Conservation (phyloP, 2,329 filamentous ascomycete species). For the Aureobasidium sp. region DNA sequence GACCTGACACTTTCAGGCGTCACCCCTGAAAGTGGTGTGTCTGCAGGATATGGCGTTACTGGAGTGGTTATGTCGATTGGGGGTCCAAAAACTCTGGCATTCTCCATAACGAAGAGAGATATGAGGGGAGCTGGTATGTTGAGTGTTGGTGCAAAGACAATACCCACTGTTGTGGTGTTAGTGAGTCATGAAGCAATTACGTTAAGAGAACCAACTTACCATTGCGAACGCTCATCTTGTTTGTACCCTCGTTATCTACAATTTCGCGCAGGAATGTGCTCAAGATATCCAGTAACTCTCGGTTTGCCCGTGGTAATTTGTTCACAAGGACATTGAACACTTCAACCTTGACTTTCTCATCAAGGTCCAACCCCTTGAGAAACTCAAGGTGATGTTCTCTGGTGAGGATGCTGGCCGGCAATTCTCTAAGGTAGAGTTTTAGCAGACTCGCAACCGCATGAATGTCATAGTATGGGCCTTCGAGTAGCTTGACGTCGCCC, state of each 20-base stretch:
- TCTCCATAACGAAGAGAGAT: constrained; percentile 87
- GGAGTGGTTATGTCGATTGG: constrained; percentile 44
- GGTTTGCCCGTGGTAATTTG: constrained; percentile 70
- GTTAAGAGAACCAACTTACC: constrained; percentile 24
- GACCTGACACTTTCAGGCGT: constrained; percentile 52
- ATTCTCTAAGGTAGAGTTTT: constrained; percentile 86
- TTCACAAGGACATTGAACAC: constrained; percentile 72
- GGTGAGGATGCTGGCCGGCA: constrained; percentile 85
- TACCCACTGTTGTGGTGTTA: constrained; percentile 56
- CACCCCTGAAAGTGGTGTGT: constrained; percentile 13
- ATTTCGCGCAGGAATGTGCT: constrained; percentile 86
- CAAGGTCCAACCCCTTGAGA: constrained; percentile 60
- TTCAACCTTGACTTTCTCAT: constrained; percentile 65
- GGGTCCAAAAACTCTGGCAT: constrained; percentile 72
- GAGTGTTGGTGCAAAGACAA: constrained; percentile 93
- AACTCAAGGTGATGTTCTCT: constrained; percentile 87
- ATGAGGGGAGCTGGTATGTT: constrained; percentile 96
- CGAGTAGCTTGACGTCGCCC: constrained; percentile 77
- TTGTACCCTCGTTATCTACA: constrained; percentile 78
- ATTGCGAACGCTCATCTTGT: constrained; percentile 98
- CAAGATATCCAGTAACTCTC: constrained; percentile 71
- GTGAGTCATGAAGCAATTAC: not conserved
- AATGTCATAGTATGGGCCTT: constrained; percentile 81
- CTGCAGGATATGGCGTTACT: constrained; percentile 8
- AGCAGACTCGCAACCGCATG: constrained; percentile 90